These are phyloP conservation scores for Hypsizygus marmoreus DNA, from an alignment of 768 basidiomycete genomes.

Conservation along the genomic window DNA sequence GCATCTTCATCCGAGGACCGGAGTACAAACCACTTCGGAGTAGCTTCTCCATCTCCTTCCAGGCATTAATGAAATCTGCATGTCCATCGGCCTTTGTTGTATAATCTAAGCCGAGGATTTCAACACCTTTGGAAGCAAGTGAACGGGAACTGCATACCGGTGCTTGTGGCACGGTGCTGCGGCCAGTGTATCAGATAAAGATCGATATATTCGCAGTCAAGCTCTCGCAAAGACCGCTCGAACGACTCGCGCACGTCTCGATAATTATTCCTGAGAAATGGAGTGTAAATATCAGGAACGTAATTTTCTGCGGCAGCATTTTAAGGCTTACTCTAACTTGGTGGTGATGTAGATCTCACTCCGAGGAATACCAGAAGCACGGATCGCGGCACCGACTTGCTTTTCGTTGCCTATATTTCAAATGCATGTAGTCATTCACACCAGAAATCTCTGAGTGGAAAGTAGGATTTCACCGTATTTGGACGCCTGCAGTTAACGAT, in stretches of 20 bases:
- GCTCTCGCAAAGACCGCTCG: conserved; percentile 35
- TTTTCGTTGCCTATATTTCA: conserved; percentile 53
- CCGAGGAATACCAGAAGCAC: conserved; percentile 46
- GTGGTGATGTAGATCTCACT: conserved; percentile 51
- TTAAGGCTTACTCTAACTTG: conserved; percentile 39
- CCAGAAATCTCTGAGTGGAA: neutral
- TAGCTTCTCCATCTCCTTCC: conserved; percentile 33
- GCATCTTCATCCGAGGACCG: conserved; percentile 8
- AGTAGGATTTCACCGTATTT: conserved; percentile 30
- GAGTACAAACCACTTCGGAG: conserved; percentile 24
- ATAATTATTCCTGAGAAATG: conserved; percentile 22
- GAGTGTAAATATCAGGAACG: neutral
- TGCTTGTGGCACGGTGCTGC: conserved; percentile 3
- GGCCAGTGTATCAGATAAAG: conserved; percentile 29
- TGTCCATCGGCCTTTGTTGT: conserved; percentile 19
- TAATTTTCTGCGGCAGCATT: neutral
- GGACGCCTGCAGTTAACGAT: conserved; percentile 20
- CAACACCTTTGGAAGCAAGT: neutral
- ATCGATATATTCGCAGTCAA: conserved; percentile 45
- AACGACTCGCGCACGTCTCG: conserved; percentile 38
- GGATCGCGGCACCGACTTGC: conserved; percentile 45
- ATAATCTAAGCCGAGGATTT: conserved; percentile 1
- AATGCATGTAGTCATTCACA: too few relatives aligned
- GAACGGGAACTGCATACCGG: neutral
- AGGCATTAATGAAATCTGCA: conserved; percentile 29